Conservation (phyloP, 148 eudicot species). For the Heliosperma pusillum region DNA sequence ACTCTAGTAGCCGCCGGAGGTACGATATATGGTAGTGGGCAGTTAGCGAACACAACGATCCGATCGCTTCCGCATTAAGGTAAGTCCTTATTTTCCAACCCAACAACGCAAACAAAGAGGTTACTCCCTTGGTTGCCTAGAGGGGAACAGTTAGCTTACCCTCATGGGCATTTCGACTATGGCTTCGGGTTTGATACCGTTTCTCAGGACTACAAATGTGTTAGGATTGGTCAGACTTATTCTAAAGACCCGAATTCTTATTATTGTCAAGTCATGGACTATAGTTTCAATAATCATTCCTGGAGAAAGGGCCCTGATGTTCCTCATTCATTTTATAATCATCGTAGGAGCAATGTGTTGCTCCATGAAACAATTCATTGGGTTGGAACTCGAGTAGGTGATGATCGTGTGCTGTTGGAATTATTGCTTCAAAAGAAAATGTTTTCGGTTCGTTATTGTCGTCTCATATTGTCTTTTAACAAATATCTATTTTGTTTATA, state of each 20-base stretch:
- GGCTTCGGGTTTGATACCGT: slow-evolving; percentile 21
- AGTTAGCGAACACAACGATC: too few species aligned
- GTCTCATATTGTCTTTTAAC: too few species aligned
- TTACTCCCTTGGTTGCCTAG: background rate
- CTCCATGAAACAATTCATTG: slow-evolving; percentile 20
- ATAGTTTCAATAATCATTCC: slow-evolving; percentile 9
- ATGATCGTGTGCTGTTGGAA: background rate
- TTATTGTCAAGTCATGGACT: slow-evolving; percentile 18
- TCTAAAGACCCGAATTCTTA: background rate
- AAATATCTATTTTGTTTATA: too few species aligned
- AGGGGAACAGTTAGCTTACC: background rate
- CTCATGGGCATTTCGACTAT: background rate
- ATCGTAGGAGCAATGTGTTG: background rate
- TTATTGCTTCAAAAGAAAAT: too few species aligned
- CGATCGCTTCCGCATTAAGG: too few species aligned
- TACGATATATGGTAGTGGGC: too few species aligned
- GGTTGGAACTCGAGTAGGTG: background rate
- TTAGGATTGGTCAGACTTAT: slow-evolving; percentile 13
- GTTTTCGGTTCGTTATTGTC: too few species aligned
- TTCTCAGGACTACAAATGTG: slow-evolving; percentile 19
- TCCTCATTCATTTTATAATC: background rate
- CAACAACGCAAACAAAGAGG: too few species aligned
- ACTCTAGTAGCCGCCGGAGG: too few species aligned
- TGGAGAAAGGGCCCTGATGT: slow-evolving; percentile 16
- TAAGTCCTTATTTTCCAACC: too few species aligned